Evolutionary conservation across 371 early-diverging fungal species (phyloP).

Genomic region (Syncephalastrum sp.): DNA sequence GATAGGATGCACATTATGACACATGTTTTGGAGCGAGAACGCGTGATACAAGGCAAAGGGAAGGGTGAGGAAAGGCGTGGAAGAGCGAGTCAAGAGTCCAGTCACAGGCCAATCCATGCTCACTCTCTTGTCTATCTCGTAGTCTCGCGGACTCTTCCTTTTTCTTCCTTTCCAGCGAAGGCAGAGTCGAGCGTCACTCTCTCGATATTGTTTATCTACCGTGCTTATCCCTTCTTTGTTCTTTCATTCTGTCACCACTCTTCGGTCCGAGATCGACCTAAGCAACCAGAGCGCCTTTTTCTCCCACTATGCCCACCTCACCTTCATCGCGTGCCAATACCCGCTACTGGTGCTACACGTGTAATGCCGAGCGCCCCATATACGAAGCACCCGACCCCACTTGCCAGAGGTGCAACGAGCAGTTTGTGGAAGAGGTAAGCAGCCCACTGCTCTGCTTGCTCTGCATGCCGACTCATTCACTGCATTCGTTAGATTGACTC

Average conservation of each 20-base stretch:
- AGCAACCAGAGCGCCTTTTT: background rate
- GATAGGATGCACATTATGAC: too few relatives aligned
- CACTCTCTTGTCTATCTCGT: too few relatives aligned
- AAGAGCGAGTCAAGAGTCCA: conserved; percentile 3
- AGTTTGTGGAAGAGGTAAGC: conserved; percentile 67
- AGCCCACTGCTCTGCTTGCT: background rate
- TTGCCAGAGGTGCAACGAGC: conserved; percentile 62
- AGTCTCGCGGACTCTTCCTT: background rate
- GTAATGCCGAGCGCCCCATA: conserved; percentile 39
- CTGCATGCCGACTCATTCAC: too few relatives aligned
- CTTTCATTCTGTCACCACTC: background rate
- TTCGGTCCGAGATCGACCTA: too few relatives aligned
- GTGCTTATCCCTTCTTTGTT: background rate
- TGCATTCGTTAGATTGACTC: conserved; percentile 16
- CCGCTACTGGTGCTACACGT: conserved; percentile 47
- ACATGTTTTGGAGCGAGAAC: too few relatives aligned
- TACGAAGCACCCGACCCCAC: conserved; percentile 59
- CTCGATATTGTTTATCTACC: background rate
- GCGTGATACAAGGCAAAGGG: too few relatives aligned
- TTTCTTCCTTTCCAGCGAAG: conserved; percentile 5
- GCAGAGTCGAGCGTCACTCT: background rate
- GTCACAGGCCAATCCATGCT: too few relatives aligned
- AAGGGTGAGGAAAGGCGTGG: conserved; percentile 4
- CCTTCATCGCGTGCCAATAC: conserved; percentile 14
- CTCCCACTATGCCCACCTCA: conserved; percentile 9